Evolutionary conservation across 371 early-diverging fungal genomes (phyloP).

Genomic region (Circinella umbellata): DNA sequence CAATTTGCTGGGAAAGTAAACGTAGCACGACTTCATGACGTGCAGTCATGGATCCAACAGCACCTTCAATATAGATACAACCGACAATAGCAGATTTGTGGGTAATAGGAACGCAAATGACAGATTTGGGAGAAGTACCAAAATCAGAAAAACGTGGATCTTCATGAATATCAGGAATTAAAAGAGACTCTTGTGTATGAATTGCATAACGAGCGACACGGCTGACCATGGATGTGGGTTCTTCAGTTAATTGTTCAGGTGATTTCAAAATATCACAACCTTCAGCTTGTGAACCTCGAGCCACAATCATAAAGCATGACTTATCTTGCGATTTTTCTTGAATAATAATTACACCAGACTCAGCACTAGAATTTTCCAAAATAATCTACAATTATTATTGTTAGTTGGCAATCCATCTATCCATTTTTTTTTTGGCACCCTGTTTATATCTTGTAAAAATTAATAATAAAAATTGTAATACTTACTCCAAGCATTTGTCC

Average conservation of each 20-base stretch:
- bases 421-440: background rate
- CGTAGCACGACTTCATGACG: constrained; percentile 58
- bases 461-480: background rate
- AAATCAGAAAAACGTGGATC: constrained; percentile 50
- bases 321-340: constrained; percentile 51
- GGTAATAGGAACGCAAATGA: constrained; percentile 61
- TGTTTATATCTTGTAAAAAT: too few species aligned
- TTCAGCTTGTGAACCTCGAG: constrained; percentile 42
- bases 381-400: constrained; percentile 30
- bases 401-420: background rate
- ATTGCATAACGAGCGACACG: constrained; percentile 48
- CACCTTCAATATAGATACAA: constrained; percentile 63
- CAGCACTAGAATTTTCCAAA: constrained; percentile 53
- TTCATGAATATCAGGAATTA: constrained; percentile 43
- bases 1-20: constrained; percentile 61
- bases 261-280: constrained; percentile 42
- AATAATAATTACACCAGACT: constrained; percentile 52
- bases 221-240: constrained; percentile 40
- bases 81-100: constrained; percentile 63
- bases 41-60: constrained; percentile 53
- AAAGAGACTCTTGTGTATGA: constrained; percentile 43
- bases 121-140: constrained; percentile 41
- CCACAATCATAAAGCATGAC: constrained; percentile 43
- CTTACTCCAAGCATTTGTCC: constrained; percentile 51
- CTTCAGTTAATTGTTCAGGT: constrained; percentile 44